Evolutionary conservation across 2,329 filamentous ascomycete genomes (phyloP), one percentile per base, ranked within the genome.

Genomic region (Aspergillus sp.): DNA sequence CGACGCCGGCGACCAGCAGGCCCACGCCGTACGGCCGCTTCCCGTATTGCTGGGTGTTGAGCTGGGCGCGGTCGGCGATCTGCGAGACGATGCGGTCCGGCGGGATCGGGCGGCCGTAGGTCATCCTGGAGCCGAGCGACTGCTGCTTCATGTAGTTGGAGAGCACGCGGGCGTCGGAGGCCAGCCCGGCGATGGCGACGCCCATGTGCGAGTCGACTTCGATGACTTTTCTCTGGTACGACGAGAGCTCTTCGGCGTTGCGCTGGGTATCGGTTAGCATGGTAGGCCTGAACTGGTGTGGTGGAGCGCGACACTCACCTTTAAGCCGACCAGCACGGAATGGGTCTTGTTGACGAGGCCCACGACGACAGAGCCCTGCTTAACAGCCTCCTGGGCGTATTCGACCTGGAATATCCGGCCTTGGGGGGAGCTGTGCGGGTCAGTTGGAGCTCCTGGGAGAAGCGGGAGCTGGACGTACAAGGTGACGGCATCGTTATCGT

Each of bases 131-230:
- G 54, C 85, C 83, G 54, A 98, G 85, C 43, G 86, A 93, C 69
- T 96, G 91, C 68, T 94, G 86, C 72, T 95, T 96, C 89, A 98
- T 96, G 72, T 95, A 98, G 77, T 98, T 98, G 72, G 88, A 95
- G 51, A 98, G 86, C 51, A 98, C 91, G 56, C 91, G 91, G 58
- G 89, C 91, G 65, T 98, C 91, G 37, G 89, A 95, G 47, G 91
- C 91, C 42, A 98, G 84, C 51, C 91, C 91, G 48, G 91, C 91
- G 53, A 98, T 93, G 53, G 89, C 86, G 54, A 98, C 80, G 48
- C 88, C 91, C 52, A 91, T 81, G 66, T 98, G 91, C 53, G 89
- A 84, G 65, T 98, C 91, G 67, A 98, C 81, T 52, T 81, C 77
- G 65, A 98, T 95, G 59, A 98, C 80, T 72, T 98, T 98, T 76